Conservation (phyloP, 345 rosid genomes). For the Xanthoceras sorbifolium region DNA sequence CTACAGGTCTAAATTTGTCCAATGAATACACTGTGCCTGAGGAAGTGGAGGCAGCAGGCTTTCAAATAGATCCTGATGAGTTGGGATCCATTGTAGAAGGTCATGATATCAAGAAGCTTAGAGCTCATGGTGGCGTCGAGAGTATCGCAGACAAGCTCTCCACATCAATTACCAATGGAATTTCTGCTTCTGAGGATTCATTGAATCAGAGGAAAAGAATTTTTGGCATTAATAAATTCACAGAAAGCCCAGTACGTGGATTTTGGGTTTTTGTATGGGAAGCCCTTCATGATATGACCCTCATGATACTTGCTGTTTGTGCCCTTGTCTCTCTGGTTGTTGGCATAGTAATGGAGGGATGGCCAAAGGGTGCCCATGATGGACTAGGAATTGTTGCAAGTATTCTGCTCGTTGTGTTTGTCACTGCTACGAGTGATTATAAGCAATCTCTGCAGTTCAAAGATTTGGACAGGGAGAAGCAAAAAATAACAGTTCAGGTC, state of each 20-base stretch:
- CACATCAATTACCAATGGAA: conserved; percentile 61
- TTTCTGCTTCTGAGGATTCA: conserved; percentile 47
- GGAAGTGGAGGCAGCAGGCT: conserved; percentile 74
- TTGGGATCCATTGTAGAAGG: conserved; percentile 84
- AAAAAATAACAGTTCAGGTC: conserved; percentile 60
- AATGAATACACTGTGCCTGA: conserved; percentile 75
- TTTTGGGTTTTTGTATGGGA: conserved; percentile 82
- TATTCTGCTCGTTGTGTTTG: conserved; percentile 65
- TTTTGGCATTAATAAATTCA: conserved; percentile 84
- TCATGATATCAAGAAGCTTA: conserved; percentile 75
- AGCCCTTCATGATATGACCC: conserved; percentile 69
- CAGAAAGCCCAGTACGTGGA: conserved; percentile 72
- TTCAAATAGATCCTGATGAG: conserved; percentile 87
- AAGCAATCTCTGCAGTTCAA: conserved; percentile 68
- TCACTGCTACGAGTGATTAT: conserved; percentile 75
- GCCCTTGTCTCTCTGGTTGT: conserved; percentile 63
- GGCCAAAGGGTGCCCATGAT: conserved; percentile 79
- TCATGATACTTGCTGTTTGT: conserved; percentile 65
- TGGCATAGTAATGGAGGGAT: conserved; percentile 72
- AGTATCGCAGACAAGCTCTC: conserved; percentile 63
- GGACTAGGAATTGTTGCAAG: conserved; percentile 74
- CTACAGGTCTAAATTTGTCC: conserved; percentile 57
- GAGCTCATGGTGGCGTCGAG: conserved; percentile 71
- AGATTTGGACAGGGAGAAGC: conserved; percentile 68
- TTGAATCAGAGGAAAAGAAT: conserved; percentile 49